phyloP scores from a whole-genome alignment of 768 basidiomycete species.

The Termitomyces titanicus region DNA sequence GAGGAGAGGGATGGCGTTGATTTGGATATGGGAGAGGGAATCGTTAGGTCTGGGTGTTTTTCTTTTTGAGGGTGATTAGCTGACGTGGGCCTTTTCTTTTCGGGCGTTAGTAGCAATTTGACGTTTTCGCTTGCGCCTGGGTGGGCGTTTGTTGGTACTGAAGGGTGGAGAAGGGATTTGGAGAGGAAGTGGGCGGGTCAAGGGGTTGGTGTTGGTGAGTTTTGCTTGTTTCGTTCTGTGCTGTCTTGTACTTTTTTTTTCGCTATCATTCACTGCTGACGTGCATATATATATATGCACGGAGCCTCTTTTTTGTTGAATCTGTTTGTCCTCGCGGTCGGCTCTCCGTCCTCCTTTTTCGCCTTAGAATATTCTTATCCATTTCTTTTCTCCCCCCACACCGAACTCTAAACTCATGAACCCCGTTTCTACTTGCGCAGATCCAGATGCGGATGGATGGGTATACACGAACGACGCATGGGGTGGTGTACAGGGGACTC shows the following conservation, averaged over 20 bases:
- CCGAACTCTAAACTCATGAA: not conserved
- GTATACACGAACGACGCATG: slow-evolving; percentile 78
- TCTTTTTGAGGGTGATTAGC: not conserved
- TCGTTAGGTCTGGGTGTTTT: slow-evolving; percentile 55
- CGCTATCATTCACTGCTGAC: too few species aligned
- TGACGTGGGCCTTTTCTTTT: slow-evolving; percentile 1
- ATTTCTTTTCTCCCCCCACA: not conserved
- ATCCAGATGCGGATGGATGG: slow-evolving; percentile 58
- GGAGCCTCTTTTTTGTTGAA: too few species aligned
- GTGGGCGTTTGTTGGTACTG: slow-evolving; percentile 73
- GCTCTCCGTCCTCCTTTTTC: too few species aligned
- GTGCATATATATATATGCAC: too few species aligned
- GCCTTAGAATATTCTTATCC: too few species aligned
- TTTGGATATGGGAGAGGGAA: slow-evolving; percentile 30
- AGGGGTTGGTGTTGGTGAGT: not conserved
- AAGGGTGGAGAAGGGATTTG: slow-evolving; percentile 73
- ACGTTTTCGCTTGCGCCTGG: slow-evolving; percentile 74
- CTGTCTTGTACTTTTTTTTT: not conserved
- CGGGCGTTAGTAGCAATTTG: slow-evolving; percentile 63
- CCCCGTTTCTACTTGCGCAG: not conserved
- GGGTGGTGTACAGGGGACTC: slow-evolving; percentile 46
- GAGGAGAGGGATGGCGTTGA: slow-evolving; percentile 26
- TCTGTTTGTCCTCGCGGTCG: too few species aligned
- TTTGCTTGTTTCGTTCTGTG: not conserved
- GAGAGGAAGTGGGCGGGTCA: slow-evolving; percentile 49